Conservation (phyloP, 257 asterid genomes). For the Ligustrum vulgare region DNA sequence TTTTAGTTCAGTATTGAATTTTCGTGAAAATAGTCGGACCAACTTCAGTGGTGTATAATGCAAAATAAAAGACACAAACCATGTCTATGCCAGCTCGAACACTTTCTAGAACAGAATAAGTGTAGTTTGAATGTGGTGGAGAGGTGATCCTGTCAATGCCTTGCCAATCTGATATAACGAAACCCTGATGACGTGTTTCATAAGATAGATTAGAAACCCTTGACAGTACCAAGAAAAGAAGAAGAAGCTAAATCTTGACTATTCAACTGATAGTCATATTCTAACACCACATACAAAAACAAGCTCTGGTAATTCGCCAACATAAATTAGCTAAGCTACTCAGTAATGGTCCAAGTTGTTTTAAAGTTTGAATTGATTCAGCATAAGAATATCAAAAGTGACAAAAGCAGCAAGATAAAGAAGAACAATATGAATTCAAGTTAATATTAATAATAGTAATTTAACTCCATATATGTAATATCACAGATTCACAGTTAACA, state of each 20-base stretch:
- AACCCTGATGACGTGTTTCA: conserved; percentile 31
- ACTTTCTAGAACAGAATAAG: conserved; percentile 38
- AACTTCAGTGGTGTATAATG: background rate
- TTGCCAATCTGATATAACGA: conserved; percentile 40
- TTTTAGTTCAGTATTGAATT: conserved; percentile 20
- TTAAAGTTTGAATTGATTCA: conserved; percentile 13
- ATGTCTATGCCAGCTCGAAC: conserved; percentile 49
- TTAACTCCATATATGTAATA: background rate
- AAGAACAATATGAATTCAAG: background rate
- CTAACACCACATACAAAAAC: background rate
- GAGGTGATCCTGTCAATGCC: conserved; percentile 41
- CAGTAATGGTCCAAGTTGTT: background rate
- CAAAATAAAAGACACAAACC: conserved; percentile 39
- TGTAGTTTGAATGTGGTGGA: conserved; percentile 32
- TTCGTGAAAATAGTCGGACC: conserved; percentile 5
- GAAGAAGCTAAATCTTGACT: background rate
- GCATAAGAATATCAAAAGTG: conserved; percentile 9
- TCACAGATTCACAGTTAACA: background rate
- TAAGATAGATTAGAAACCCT: background rate
- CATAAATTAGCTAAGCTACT: background rate
- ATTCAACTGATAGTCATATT: background rate
- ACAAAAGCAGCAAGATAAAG: conserved; percentile 1
- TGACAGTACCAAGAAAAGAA: background rate
- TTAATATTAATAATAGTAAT: background rate
- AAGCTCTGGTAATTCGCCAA: conserved; percentile 6